Percentiles rank a stretch among this genome's conserved stretches.
phyloP scores from a whole-genome alignment of 768 basidiomycete species.

The Lentinus brumalis region DNA sequence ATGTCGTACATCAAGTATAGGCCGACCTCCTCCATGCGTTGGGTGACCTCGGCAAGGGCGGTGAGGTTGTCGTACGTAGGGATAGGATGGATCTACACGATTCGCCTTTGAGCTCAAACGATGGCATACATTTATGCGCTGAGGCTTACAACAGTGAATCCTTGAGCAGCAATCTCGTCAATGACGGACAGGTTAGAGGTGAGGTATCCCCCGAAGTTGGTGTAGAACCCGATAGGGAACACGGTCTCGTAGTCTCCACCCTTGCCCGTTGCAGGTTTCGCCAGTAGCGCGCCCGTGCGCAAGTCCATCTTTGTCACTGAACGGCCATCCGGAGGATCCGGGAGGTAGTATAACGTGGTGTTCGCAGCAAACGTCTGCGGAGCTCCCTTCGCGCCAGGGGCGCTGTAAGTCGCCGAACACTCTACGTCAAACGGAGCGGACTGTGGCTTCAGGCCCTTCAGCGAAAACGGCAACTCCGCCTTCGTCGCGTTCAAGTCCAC shows the following conservation, averaged over 20 bases:
- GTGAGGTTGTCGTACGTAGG: conserved; percentile 66
- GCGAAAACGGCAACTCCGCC: conserved; percentile 36
- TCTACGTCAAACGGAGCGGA: conserved; percentile 33
- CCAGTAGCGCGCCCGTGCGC: conserved; percentile 46
- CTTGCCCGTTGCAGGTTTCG: conserved; percentile 32
- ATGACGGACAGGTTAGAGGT: conserved; percentile 53
- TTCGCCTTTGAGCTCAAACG: background rate
- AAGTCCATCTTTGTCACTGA: conserved; percentile 52
- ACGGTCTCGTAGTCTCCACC: conserved; percentile 38
- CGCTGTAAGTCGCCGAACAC: conserved; percentile 36
- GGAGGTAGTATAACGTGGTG: conserved; percentile 43
- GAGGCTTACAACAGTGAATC: conserved; percentile 42
- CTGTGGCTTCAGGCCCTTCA: conserved; percentile 33
- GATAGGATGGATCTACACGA: conserved; percentile 62
- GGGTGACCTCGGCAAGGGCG: conserved; percentile 56
- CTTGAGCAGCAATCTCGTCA: conserved; percentile 59
- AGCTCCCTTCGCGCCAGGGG: conserved; percentile 2
- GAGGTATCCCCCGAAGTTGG: conserved; percentile 57
- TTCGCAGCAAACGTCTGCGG: conserved; percentile 36
- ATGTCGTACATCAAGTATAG: conserved; percentile 85
- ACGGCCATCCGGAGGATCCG: conserved; percentile 33
- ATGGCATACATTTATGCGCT: background rate
- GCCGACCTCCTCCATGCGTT: conserved; percentile 70
- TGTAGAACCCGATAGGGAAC: conserved; percentile 77
- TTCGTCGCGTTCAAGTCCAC: conserved; percentile 44